Evolutionary conservation across 1,139 yeast genomes (phyloP), one percentile per base, ranked within the genome.

Genomic region (Hyphopichia khmerensis): DNA sequence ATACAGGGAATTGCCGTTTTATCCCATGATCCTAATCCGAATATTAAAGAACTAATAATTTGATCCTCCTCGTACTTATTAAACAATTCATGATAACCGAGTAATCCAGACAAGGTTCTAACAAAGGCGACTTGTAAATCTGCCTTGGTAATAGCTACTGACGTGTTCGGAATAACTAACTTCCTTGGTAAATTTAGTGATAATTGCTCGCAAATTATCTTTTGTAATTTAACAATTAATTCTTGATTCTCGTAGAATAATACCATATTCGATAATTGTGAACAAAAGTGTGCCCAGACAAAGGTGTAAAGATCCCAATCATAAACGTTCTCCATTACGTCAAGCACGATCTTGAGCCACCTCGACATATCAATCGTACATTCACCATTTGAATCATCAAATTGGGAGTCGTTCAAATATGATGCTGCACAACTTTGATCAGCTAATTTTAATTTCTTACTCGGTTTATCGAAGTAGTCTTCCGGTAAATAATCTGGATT

Each of bases 1-100:
- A 89, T 77, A 52, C 90, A 81, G 1, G 95, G 90, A 30, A 85
- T 79, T 0, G 91, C 88, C 0, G 95, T 80, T 48, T 79, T 80
- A 47, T 87, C 91, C 86, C 93, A 85, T 3, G 90, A 82, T 2
- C 81, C 77, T 42, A 88, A 64, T 0, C 90, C 89, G 39, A 73
- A 67, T 10, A 85, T 72, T 33, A 87, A 70, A 0, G 91, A 75
- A 48, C 76, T 76, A 8, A 89, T 80, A 34, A 89, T 72, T 44
- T 76, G 81, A 55, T 88, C 95, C 47, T 85, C 83, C 39, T 86
- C 93, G 15, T 67, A 63, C 49, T 82, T 82, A 3, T 80, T 62
- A 51, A 86, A 82, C 16, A 66, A 59, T 19, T 71, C 71, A 47
- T 80, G 84, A 51, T 86, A 87, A 0, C 90, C 89, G 10, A 87